phyloP scores from a whole-genome alignment of 495 filamentous ascomycete genomes.

The Annulohypoxylon maeteangense region DNA sequence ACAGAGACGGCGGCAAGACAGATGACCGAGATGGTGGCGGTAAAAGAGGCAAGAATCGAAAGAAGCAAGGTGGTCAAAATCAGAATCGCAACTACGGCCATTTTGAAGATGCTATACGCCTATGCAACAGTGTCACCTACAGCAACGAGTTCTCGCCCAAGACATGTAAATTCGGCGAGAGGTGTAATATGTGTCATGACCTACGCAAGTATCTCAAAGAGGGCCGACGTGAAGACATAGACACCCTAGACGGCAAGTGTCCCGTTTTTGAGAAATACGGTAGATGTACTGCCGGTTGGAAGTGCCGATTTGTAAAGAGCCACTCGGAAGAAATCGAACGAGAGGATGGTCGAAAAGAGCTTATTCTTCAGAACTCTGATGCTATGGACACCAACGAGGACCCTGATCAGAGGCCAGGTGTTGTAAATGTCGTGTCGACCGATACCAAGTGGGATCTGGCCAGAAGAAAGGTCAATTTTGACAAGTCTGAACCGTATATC shows the following conservation, averaged over 20 bases:
- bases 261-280: conserved; percentile 82
- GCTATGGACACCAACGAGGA: conserved; percentile 35
- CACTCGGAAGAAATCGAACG: conserved; percentile 80
- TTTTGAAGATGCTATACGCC: conserved; percentile 77
- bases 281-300: conserved; percentile 85
- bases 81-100: conserved; percentile 84
- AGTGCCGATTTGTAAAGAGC: conserved; percentile 84
- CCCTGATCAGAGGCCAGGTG: conserved; percentile 59
- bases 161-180: conserved; percentile 76
- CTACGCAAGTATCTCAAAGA: conserved; percentile 85
- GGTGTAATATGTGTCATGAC: conserved; percentile 83
- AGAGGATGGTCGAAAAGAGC: conserved; percentile 81
- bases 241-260: conserved; percentile 77
- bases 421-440: conserved; percentile 76
- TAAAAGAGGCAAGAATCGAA: conserved; percentile 64
- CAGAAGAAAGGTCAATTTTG: conserved; percentile 70
- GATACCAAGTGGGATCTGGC: conserved; percentile 75
- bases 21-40: conserved; percentile 48
- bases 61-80: conserved; percentile 86
- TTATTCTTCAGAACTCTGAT: conserved; percentile 64
- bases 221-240: conserved; percentile 81
- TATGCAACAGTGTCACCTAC: conserved; percentile 77
- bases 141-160: conserved; percentile 79
- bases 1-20: conserved; percentile 50
- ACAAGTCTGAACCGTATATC: conserved; percentile 79